These are phyloP conservation scores for Hibiscus mutabilis DNA, from an alignment of 345 rosid genomes.

Conservation along the genomic window DNA sequence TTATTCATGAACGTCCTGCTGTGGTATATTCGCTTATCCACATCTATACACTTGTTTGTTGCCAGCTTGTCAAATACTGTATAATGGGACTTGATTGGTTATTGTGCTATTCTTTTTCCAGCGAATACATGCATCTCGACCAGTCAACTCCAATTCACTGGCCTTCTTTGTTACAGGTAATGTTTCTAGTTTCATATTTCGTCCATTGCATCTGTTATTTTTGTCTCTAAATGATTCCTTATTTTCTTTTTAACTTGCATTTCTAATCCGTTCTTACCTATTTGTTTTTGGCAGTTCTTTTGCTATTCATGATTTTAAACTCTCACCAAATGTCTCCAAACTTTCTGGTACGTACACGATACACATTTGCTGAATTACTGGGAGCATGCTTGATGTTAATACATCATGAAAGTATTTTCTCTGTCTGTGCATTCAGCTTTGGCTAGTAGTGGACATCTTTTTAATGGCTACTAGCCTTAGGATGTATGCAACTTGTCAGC, in stretches of 20 bases:
- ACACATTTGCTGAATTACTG: not conserved
- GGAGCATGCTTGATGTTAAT: not conserved
- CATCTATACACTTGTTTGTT: not conserved
- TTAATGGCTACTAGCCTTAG: conserved; percentile 58
- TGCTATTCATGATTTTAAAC: conserved; percentile 62
- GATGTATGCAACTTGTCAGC: conserved; percentile 71
- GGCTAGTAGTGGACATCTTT: conserved; percentile 61
- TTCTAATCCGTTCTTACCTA: conserved; percentile 8
- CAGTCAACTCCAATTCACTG: conserved; percentile 51
- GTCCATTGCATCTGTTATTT: not conserved
- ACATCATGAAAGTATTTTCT: not conserved
- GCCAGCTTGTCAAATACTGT: too few species aligned
- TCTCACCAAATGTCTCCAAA: conserved; percentile 67
- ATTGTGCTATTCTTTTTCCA: not conserved
- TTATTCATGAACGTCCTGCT: conserved; percentile 43
- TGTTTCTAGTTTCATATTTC: conserved; percentile 13
- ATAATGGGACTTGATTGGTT: too few species aligned
- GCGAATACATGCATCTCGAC: conserved; percentile 51
- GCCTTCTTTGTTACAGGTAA: conserved; percentile 65
- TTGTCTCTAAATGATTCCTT: not conserved
- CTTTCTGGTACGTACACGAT: conserved; percentile 41
- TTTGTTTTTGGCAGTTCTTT: conserved; percentile 47
- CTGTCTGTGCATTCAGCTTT: conserved; percentile 37
- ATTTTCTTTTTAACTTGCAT: not conserved
- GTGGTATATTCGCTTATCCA: conserved; percentile 31